Base-by-base conservation (phyloP, 2,329 filamentous ascomycete genomes). In the Hymenotorrendiella dingleyae region DNA sequence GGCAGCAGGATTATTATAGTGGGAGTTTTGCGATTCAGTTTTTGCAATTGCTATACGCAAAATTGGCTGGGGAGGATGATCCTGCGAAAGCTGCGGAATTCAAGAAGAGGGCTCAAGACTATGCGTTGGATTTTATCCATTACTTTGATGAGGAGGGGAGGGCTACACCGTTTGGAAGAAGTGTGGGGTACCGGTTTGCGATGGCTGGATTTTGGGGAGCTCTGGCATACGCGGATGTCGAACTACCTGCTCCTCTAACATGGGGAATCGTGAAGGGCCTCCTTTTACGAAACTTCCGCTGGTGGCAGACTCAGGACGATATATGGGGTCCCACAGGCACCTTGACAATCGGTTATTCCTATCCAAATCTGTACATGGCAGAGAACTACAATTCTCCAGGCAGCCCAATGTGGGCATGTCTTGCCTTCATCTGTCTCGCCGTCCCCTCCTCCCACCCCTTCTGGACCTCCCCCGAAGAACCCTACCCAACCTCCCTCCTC, bases 161-260 rank as follows among this genome's bases (percentile, higher is more conserved):
- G 19, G 74, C 82, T 2, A 84, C 88, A 39, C 85, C 86, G 0
- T 91, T 88, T 52, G 86, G 86, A 3, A 76, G 86, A 36, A 86
- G 82, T 40, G 74, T 90, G 37, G 86, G 83, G 6, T 91, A 91
- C 61, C 77, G 85, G n/a, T 90, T 88, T 61, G 85, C 84, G 36
- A 89, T 89, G 80, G 80, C 83, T n/a, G 84, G 80, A 0, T 90
- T 90, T 65, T 90, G 85, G 85, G 81, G 83, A 10, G 82, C 84
- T 0, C 65, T 89, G 21, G 86, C 83, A 1, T 88, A 87, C 55
- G 84, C 84, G 4, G 80, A 80, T 51, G 80, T 88, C 38, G 82
- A 87, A 40, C 71, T 88, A 4, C 84, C 84, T 0, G 71, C 70
- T 6, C 84, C 85, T 0, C 66, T 90, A 40, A 84, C 80, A 2